Evolutionary conservation across 305 asterid species (phyloP), one percentile per base, ranked within the genome.

Genomic region (Fraxinus nigra): DNA sequence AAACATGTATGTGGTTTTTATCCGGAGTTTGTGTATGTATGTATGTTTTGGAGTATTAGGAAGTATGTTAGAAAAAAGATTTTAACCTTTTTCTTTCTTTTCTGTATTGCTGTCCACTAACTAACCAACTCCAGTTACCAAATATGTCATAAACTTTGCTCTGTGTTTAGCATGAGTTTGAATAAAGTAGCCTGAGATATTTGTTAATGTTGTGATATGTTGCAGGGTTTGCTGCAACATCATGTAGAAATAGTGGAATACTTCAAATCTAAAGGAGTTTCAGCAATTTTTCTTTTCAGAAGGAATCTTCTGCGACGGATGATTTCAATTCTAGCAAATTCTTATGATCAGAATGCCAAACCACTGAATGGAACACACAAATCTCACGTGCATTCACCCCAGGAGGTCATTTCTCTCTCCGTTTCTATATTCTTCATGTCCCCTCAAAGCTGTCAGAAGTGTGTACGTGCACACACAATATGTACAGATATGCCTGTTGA

Each of bases 301-400:
- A 89, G 92, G 87, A 95, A 93, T 89, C 95, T 95, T 82, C 83
- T 95, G 87, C 94, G 98, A 16, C 85, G 97, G 56, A 90, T 92
- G 97, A 75, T 95, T 37, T 95, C 98, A 11, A 93, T 95, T 16
- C 93, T 93, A 38, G 95, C 97, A 79, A 95, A 93, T 88, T 88
- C 98, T n/a, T 95, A 90, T 65, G 98, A 95, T 88, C 98, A 91
- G 82, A 87, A 87, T 73, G 90, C 91, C 83, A 95, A 90, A 93
- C 90, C 88, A 48, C 87, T 93, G 28, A 95, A 93, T 79, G 98
- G 98, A 83, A 92, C 94, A 6, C 98, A 95, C 90, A 95, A 95
- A 85, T 93, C 98, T 74, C 98, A 93, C 74, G 97, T 93, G 82
- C 98, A 95, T 87, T 90, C 94, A 30, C 83, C 90, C 79, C 83